These are phyloP conservation scores for Usnea hakonensis DNA, from an alignment of 495 filamentous ascomycete genomes.

Conservation along the genomic window DNA sequence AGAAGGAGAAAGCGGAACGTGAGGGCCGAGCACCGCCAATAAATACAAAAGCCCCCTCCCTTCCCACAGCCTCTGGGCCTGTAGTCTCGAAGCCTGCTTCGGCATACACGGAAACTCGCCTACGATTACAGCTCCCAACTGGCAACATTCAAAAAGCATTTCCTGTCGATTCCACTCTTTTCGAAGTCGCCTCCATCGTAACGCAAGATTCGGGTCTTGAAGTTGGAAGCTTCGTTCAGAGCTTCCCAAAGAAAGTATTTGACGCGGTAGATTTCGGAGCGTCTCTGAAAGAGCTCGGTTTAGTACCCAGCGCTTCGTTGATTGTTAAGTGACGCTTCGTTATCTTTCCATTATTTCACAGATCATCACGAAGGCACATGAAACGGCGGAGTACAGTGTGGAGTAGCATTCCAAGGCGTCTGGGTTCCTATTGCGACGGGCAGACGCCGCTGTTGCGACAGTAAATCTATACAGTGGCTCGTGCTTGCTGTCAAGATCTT, in stretches of 20 bases:
- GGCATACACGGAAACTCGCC: constrained; percentile 68
- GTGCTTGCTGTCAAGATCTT: background rate
- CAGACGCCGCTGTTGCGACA: too few relatives aligned
- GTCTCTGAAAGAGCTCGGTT: constrained; percentile 84
- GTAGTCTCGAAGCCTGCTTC: constrained; percentile 49
- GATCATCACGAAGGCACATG: background rate
- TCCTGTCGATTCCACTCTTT: constrained; percentile 78
- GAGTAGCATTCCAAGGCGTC: constrained; percentile 7
- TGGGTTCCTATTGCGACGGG: background rate
- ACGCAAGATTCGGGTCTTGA: constrained; percentile 53
- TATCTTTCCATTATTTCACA: background rate
- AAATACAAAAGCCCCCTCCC: constrained; percentile 33
- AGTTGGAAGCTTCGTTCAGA: constrained; percentile 71
- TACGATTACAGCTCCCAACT: constrained; percentile 68
- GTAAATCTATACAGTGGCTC: background rate
- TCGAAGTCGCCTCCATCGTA: constrained; percentile 78
- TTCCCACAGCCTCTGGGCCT: constrained; percentile 36
- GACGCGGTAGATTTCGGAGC: constrained; percentile 74
- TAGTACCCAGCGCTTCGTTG: constrained; percentile 82
- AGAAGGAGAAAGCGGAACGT: constrained; percentile 73
- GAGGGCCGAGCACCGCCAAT: constrained; percentile 58
- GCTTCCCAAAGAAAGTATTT: constrained; percentile 79
- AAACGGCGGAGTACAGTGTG: background rate
- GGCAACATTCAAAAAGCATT: constrained; percentile 78
- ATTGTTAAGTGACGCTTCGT: constrained; percentile 36